Base-by-base conservation (phyloP, 805 yeast genomes). In the Tetrapisispora taiwanensis region DNA sequence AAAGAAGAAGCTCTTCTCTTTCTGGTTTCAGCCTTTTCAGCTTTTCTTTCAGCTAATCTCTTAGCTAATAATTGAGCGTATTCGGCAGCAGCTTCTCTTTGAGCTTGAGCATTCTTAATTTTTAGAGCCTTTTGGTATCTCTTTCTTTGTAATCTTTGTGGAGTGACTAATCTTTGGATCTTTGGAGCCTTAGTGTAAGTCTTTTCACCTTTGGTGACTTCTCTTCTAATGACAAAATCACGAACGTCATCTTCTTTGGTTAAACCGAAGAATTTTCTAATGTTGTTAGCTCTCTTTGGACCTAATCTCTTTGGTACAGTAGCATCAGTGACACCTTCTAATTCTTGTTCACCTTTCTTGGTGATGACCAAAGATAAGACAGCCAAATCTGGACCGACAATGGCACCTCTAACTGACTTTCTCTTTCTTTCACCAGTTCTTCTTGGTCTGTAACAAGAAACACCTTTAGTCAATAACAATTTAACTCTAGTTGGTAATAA, bases 211-310 rank as follows among this genome's bases (percentile, higher is more conserved):
- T 92, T 94, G 76, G 82, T 82, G 61, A 92, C 83, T 73, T 90
- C 96, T 78, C 98, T 89, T 80, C 97, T 92, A 69, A 92, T 81
- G 63, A 92, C 98, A 74, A 79, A 92, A 74, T 78, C 75, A 71
- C 74, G 72, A 55, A 71, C 75, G 61, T 69, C 73, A 58, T 69
- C 73, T 61, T 69, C 67, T 61, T 63, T 62, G 56, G 67, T 48
- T 56, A 63, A 84, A 77, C 97, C 97, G 69, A 86, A 92, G 95
- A 92, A 92, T 76, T 92, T 90, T 84, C 97, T 89, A 74, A 92
- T 92, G 90, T 90, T 76, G 94, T 88, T 90, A 69, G 98, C 98
- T 84, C 98, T 88, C 95, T 92, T 92, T 76, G 98, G 98, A 69
- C 98, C 98, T 70, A 92, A 83, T 81, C 97, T 89, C 84, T 90